phyloP scores from a whole-genome alignment of 805 yeast genomes.

The Yamadazyma kitorensis region DNA sequence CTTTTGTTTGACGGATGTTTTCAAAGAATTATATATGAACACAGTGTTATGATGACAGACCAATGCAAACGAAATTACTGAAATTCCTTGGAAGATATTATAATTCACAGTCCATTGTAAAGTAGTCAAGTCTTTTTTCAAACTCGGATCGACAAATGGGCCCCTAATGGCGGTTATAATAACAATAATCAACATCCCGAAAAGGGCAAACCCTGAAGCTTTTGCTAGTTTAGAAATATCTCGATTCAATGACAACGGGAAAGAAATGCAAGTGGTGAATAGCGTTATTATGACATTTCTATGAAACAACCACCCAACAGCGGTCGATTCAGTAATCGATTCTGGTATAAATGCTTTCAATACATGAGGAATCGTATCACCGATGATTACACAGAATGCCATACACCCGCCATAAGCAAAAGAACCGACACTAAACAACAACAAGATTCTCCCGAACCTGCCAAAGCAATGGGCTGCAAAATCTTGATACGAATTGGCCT shows the following conservation, averaged over 20 bases:
- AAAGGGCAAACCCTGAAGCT: conserved; percentile 80
- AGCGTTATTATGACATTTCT: conserved; percentile 70
- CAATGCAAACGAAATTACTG: conserved; percentile 92
- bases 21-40: conserved; percentile 81
- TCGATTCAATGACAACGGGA: conserved; percentile 75
- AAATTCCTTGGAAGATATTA: conserved; percentile 80
- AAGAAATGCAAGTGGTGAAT: conserved; percentile 70
- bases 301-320: conserved; percentile 46
- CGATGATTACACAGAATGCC: conserved; percentile 92
- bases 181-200: conserved; percentile 81
- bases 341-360: conserved; percentile 60
- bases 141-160: conserved; percentile 50
- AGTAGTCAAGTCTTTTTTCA: conserved; percentile 47
- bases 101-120: conserved; percentile 53
- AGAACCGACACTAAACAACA: conserved; percentile 74
- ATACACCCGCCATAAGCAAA: conserved; percentile 94
- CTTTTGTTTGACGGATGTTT: conserved; percentile 69
- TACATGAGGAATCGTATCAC: conserved; percentile 93
- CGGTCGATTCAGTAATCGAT: conserved; percentile 29
- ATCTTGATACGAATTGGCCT: conserved; percentile 77
- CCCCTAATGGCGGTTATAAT: conserved; percentile 71
- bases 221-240: conserved; percentile 84
- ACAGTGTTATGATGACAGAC: conserved; percentile 96
- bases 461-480: conserved; percentile 83
- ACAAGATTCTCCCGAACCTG: conserved; percentile 58